Evolutionary conservation across 441 rosid species (phyloP).

Genomic region (Gossypium schwendimanii): DNA sequence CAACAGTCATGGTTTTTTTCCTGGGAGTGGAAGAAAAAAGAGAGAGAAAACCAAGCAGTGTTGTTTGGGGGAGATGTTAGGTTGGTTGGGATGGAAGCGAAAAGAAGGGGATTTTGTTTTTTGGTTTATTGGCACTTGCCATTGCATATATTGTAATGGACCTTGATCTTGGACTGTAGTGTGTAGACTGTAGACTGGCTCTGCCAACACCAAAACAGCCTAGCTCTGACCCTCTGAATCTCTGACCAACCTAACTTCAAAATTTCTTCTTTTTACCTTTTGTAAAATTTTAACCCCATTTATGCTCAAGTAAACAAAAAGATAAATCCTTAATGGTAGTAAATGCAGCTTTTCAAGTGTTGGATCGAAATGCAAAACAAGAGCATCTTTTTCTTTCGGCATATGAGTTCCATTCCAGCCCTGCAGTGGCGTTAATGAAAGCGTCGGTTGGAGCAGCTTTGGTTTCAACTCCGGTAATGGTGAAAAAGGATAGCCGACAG

Average conservation of each 20-base stretch:
- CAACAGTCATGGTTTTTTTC: conserved; percentile 10
- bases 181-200: background rate
- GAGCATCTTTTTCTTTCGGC: background rate
- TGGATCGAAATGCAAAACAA: background rate
- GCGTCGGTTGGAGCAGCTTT: background rate
- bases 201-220: conserved; percentile 4
- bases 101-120: background rate
- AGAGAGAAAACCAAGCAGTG: background rate
- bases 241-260: background rate
- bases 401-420: background rate
- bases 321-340: background rate
- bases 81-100: background rate
- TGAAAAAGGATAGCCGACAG: conserved; percentile 9
- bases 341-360: background rate
- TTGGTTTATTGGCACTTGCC: background rate
- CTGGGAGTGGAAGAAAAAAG: background rate
- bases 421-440: too few relatives aligned
- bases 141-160: background rate
- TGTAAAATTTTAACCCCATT: background rate
- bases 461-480: background rate
- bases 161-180: background rate
- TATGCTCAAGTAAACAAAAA: background rate
- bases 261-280: background rate
- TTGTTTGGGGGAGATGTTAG: too few relatives aligned
- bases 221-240: background rate